Evolutionary conservation across 2,329 filamentous ascomycete species (phyloP), one percentile per base, ranked within the genome.

Genomic region (Aspergillus floridensis): DNA sequence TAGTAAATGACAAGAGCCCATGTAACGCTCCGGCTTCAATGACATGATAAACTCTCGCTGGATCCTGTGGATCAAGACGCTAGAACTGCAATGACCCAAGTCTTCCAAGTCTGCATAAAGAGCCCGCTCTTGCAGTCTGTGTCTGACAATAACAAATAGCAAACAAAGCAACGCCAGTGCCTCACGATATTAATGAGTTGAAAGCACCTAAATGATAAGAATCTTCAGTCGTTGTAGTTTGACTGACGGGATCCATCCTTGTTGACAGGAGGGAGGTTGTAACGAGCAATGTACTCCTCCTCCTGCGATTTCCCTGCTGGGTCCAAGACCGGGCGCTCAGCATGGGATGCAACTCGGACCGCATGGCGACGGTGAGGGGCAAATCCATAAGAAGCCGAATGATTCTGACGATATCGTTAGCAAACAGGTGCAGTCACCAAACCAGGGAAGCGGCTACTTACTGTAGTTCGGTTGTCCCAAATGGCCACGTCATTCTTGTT

Each of bases 391-490:
- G 81, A 79, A 6, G 83, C 83, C 3, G 79, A 77, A 62, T 85
- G 83, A 57, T 83, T 84, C 77, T 82, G 63, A 32, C 44, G 26
- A 44, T 35, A 46, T 31, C 59, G 7, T 60, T 32, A 59, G 48
- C 44, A 4, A 12, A 5, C 7, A 31, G 41, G 8, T 26, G 48
- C 8, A 48, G 22, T 2, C 32, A 16, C 12, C 24, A 19, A 26
- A 3, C 16, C 14, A n/a, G 16, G 14, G n/a, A 3, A 22, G 8
- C 26, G 1, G 5, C n/a, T 22, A 70, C 76, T 66, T 68, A 85
- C 81, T 49, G 79, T 81, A 41, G 81, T 75, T 19, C 86, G 77
- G 63, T 89, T 89, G 68, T 89, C 87, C 87, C 87, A 90, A 59
- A 90, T 81, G 0, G 86, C 86, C 1, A 90, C 84, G 59, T 88